Evolutionary conservation across 2,329 filamentous ascomycete species (phyloP).

Genomic region (Neophaeococcomyces aloes): DNA sequence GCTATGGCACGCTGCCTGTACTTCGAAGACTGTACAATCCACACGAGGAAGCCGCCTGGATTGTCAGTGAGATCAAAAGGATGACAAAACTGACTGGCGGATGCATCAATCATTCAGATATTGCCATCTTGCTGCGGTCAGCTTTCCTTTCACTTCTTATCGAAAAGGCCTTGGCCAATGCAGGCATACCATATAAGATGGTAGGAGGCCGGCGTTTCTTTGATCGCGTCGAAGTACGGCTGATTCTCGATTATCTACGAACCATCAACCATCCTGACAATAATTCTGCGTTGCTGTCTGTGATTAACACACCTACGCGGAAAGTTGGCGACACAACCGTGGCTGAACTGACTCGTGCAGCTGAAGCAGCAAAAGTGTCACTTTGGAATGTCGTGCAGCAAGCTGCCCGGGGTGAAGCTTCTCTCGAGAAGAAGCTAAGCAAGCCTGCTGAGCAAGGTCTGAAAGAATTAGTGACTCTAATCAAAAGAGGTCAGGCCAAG

Average conservation of each 20-base stretch:
- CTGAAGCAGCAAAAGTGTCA: conserved; percentile 56
- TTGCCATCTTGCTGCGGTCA: conserved; percentile 79
- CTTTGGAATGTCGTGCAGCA: conserved; percentile 66
- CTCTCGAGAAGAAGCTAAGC: conserved; percentile 44
- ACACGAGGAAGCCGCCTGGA: conserved; percentile 71
- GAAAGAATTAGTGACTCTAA: conserved; percentile 47
- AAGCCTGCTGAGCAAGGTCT: conserved; percentile 48
- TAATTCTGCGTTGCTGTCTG: conserved; percentile 71
- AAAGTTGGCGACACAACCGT: conserved; percentile 72
- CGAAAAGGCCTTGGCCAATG: conserved; percentile 68
- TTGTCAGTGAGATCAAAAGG: conserved; percentile 71
- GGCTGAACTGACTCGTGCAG: conserved; percentile 63
- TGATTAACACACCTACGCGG: conserved; percentile 75
- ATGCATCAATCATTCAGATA: conserved; percentile 63
- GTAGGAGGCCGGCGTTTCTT: conserved; percentile 86
- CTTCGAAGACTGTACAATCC: conserved; percentile 63
- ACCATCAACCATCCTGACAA: conserved; percentile 76
- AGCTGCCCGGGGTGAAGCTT: conserved; percentile 42
- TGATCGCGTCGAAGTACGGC: conserved; percentile 78
- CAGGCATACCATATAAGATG: conserved; percentile 82
- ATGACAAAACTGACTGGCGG: conserved; percentile 59
- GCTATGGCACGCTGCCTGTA: conserved; percentile 67
- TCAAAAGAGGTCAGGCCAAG: conserved; percentile 48
- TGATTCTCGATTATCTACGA: conserved; percentile 76
- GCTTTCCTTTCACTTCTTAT: conserved; percentile 75